Percentiles rank a stretch among this genome's conserved stretches.
These are phyloP conservation scores for Coemansia erecta DNA, from an alignment of 192 early-diverging fungal genomes.

Conservation along the genomic window DNA sequence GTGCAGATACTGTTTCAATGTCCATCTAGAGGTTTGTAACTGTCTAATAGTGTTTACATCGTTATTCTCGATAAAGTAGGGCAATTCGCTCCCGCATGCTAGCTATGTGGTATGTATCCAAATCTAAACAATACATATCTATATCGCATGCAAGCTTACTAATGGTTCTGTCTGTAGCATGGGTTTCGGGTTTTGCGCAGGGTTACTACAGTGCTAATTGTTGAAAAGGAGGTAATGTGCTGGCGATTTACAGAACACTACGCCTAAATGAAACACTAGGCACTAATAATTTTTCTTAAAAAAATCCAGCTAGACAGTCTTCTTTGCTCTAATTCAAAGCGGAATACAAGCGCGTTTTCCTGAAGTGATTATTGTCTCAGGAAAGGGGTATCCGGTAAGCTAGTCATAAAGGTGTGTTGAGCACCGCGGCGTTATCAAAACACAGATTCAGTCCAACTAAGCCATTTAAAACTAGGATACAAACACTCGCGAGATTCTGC, in stretches of 20 bases:
- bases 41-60: too few species aligned
- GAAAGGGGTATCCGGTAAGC: slow-evolving; percentile 50
- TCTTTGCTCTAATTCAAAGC: slow-evolving; percentile 33
- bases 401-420: neutral
- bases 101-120: slow-evolving; percentile 27
- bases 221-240: slow-evolving; percentile 39
- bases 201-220: slow-evolving; percentile 15
- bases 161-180: slow-evolving; percentile 7
- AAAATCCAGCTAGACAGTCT: slow-evolving; percentile 21
- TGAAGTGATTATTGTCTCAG: slow-evolving; percentile 22
- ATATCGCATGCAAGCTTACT: too few species aligned
- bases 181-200: neutral
- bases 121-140: neutral
- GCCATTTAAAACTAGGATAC: slow-evolving; percentile 26
- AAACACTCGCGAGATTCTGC: slow-evolving; percentile 37
- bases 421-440: neutral
- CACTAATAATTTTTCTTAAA: neutral
- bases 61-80: slow-evolving; percentile 7
- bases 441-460: neutral
- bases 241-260: neutral
- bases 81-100: slow-evolving; percentile 21
- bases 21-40: too few species aligned
- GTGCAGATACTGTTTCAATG: too few species aligned
- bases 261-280: neutral
- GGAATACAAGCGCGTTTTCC: slow-evolving; percentile 36